Percentiles rank a stretch among this genome's conserved stretches.
Evolutionary conservation across 2,329 filamentous ascomycete species (phyloP).

Genomic region (Apiospora saccharicola): DNA sequence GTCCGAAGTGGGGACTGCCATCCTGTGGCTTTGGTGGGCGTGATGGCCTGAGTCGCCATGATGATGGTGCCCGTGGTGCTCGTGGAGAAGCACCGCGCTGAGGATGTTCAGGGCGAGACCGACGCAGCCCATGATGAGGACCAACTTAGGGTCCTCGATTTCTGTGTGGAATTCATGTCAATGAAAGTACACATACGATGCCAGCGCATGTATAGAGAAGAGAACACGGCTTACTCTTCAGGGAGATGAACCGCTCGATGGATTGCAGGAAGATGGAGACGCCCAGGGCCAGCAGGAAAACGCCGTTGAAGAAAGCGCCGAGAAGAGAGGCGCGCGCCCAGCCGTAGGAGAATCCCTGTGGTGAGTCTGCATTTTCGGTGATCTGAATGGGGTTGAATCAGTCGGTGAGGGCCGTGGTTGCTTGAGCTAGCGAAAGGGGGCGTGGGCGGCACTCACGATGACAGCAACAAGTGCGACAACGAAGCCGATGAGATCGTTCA

Average conservation of each 20-base stretch:
- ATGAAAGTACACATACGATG: neutral
- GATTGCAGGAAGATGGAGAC: slow-evolving; percentile 78
- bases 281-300: slow-evolving; percentile 75
- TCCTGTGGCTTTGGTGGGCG: slow-evolving; percentile 32
- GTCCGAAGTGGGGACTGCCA: slow-evolving; percentile 28
- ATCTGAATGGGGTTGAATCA: slow-evolving; percentile 51
- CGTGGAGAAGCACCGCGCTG: slow-evolving; percentile 64
- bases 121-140: slow-evolving; percentile 73
- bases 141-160: slow-evolving; percentile 69
- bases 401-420: too few species aligned
- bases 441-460: slow-evolving; percentile 50
- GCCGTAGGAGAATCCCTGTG: slow-evolving; percentile 72
- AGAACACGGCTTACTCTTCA: slow-evolving; percentile 54
- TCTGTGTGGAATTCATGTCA: slow-evolving; percentile 49
- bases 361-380: slow-evolving; percentile 62
- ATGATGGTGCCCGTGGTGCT: slow-evolving; percentile 39
- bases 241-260: slow-evolving; percentile 71
- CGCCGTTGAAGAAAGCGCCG: slow-evolving; percentile 83
- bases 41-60: slow-evolving; percentile 39
- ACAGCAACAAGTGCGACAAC: slow-evolving; percentile 71
- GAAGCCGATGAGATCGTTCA: slow-evolving; percentile 76
- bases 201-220: neutral
- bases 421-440: too few species aligned
- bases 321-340: slow-evolving; percentile 78
- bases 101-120: slow-evolving; percentile 74